Evolutionary conservation across 2,329 filamentous ascomycete genomes (phyloP).

Genomic region (Escovopsis sp.): DNA sequence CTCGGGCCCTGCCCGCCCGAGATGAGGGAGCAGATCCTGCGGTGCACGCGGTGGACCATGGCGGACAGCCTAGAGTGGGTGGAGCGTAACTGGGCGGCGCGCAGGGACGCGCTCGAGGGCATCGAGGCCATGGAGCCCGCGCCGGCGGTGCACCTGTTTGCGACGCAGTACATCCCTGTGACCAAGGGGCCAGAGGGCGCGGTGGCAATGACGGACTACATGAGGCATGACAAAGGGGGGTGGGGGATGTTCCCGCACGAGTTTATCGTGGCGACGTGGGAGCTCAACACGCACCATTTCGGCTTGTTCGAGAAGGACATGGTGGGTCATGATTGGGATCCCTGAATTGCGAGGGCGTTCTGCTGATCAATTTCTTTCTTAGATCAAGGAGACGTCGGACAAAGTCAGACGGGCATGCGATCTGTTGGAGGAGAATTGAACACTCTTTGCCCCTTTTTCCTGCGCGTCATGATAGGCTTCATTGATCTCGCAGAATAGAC

Average conservation of each 20-base stretch:
- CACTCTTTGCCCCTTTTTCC: too few relatives aligned
- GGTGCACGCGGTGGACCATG: neutral
- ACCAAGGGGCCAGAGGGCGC: neutral
- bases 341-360: neutral
- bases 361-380: too few relatives aligned
- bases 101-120: neutral
- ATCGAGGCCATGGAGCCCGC: neutral
- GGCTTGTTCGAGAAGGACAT: neutral
- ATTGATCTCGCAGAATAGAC: too few relatives aligned
- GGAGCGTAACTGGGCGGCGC: neutral
- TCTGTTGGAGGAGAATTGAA: neutral
- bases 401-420: conserved; percentile 1
- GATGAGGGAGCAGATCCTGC: neutral
- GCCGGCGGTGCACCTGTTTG: neutral
- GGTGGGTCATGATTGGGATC: neutral
- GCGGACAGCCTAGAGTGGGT: neutral
- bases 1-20: neutral
- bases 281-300: neutral
- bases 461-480: too few relatives aligned
- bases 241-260: conserved; percentile 1
- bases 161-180: neutral
- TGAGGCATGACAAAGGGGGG: neutral
- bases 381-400: conserved; percentile 1
- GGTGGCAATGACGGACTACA: neutral
- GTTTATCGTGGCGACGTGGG: conserved; percentile 1